phyloP scores from a whole-genome alignment of 2,329 filamentous ascomycete species.

The Colletotrichum gigasporum region DNA sequence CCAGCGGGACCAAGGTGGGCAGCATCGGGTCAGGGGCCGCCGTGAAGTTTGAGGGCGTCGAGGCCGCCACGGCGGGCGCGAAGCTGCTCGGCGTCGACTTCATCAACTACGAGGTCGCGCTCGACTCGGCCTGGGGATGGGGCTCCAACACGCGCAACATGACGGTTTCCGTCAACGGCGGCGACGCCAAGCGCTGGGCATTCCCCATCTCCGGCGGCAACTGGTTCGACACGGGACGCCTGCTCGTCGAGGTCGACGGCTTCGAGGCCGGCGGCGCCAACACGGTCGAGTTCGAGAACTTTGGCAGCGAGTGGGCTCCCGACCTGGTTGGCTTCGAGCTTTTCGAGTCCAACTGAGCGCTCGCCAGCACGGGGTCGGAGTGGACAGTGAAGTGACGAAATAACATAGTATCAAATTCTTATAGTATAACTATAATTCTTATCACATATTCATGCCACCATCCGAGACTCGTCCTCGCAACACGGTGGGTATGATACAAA shows the following conservation, averaged over 20 bases:
- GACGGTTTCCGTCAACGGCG: constrained; percentile 57
- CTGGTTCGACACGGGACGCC: constrained; percentile 58
- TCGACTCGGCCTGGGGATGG: constrained; percentile 36
- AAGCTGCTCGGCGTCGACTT: constrained; percentile 58
- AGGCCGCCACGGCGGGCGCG: constrained; percentile 39
- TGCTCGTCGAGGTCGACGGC: constrained; percentile 55
- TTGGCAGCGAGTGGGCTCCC: constrained; percentile 42
- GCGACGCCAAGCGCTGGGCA: constrained; percentile 52
- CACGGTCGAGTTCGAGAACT: constrained; percentile 42
- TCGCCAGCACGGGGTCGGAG: fast-evolving
- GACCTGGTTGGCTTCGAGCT: constrained; percentile 54
- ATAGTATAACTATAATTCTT: not conserved
- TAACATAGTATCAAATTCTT: not conserved
- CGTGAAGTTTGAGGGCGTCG: constrained; percentile 46
- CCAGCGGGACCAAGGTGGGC: constrained; percentile 52
- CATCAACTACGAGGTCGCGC: constrained; percentile 62
- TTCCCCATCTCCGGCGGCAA: constrained; percentile 60
- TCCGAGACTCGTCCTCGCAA: not conserved
- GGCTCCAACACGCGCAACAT: constrained; percentile 60
- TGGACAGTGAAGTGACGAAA: not conserved
- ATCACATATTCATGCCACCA: not conserved
- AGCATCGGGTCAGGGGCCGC: constrained; percentile 45
- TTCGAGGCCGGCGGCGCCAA: constrained; percentile 52
- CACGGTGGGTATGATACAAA: not conserved
- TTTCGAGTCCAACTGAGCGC: not conserved